Base-by-base conservation (phyloP, 306 rosid species). In the Rosa multiflora region DNA sequence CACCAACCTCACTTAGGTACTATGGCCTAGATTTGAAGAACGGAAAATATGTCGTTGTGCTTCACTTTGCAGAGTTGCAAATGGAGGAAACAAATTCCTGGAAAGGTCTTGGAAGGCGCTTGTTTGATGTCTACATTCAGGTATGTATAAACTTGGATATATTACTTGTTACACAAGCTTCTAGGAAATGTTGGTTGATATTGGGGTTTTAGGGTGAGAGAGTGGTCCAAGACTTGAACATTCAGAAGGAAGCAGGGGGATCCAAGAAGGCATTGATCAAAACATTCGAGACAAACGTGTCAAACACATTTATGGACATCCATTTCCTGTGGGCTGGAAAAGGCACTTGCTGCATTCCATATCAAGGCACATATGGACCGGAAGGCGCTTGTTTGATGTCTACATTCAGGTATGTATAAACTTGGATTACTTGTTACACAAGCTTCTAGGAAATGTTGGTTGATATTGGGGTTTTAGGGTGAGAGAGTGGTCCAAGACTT, bases 291-390 rank as follows among this genome's bases (percentile, higher is more conserved):
- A 69, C 83, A 2, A 81, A 81, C 6, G 83, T 81, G 70, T 78
- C 83, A 2, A 78, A 75, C 61, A 70, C 85, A 42, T 5, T 85
- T 40, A 63, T 81, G 81, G 81, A 78, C 14, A 69, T 81, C 70
- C 88, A 85, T 51, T 81, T 85, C 72, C 21, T 85, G 49, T 85
- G 81, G 85, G 82, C 80, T 35, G 85, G 85, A 29, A 84, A 74
- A 74, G 88, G 85, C 53, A 85, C 88, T 76, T 81, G 85, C 56
- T 83, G 89, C 87, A 81, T 86, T 32, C 89, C 89, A 39, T 8
- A 7, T 42, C 82, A 81, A 53, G 85, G 80, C 79, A 83, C 84
- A 49, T 83, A 76, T 67, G 85, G 89, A 49, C 87, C 10, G 87
- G 87, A 6, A 80, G 82, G 77, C 87, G 87, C 72, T 18, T 84